A percentile compares a stretch with the other conserved stretches of the same genome.
Conservation (phyloP, 176 grass and related monocot species). For the Panicum miliaceum region DNA sequence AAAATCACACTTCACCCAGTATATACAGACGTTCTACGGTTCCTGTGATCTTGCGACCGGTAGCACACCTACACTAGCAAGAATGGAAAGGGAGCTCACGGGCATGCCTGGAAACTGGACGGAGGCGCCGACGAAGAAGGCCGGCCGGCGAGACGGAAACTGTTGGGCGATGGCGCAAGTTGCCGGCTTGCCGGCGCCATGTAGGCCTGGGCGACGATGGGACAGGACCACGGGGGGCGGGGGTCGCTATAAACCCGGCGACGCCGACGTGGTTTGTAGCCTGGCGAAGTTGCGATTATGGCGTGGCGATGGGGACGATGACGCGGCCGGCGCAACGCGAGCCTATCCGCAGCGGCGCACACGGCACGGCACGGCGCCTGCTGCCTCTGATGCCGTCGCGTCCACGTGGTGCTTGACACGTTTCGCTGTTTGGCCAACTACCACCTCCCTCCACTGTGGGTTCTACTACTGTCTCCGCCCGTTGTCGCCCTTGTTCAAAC, state of each 20-base stretch:
- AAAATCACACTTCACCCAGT: background rate
- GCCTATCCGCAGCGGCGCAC: constrained; percentile 25
- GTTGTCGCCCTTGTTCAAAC: background rate
- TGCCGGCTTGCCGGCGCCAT: background rate
- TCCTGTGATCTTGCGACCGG: background rate
- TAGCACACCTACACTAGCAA: too few species aligned
- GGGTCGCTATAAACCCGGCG: constrained; percentile 8
- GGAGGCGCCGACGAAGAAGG: background rate
- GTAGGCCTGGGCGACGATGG: background rate
- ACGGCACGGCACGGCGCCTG: too few species aligned
- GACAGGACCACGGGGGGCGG: background rate
- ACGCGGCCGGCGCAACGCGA: constrained; percentile 5
- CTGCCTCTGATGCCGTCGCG: background rate
- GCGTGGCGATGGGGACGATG: constrained; percentile 9
- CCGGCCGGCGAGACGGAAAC: background rate
- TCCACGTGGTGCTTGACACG: background rate
- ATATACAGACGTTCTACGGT: background rate
- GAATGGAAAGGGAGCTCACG: background rate
- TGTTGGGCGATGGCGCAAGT: background rate
- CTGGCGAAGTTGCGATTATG: background rate
- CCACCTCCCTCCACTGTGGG: background rate
- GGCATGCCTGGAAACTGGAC: background rate
- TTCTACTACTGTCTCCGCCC: too few species aligned
- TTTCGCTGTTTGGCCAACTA: background rate
- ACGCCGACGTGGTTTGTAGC: constrained; percentile 42